Conservation (phyloP, 805 yeast species). For the Groenewaldozyma salmanticensis region DNA sequence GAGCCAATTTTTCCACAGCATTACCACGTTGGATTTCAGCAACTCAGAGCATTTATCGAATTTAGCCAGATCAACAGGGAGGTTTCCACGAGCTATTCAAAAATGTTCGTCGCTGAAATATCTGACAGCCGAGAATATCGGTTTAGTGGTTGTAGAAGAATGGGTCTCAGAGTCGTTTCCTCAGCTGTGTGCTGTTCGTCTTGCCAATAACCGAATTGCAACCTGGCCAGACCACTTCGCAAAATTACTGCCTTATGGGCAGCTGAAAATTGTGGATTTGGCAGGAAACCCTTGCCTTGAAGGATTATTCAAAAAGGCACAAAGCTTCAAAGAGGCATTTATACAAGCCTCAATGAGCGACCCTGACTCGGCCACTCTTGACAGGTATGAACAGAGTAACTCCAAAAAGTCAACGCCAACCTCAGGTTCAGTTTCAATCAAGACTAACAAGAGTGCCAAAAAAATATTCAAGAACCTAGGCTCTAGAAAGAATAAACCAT, state of each 20-base stretch:
- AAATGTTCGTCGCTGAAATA: constrained; percentile 16
- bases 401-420: too few relatives aligned
- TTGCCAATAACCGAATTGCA: constrained; percentile 19
- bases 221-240: constrained; percentile 24
- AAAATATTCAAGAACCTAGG: too few relatives aligned
- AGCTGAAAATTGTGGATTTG: constrained; percentile 16
- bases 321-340: constrained; percentile 14
- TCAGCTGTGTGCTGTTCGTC: constrained; percentile 16
- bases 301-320: constrained; percentile 14
- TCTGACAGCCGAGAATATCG: constrained; percentile 18
- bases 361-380: too few relatives aligned
- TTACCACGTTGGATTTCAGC: constrained; percentile 18
- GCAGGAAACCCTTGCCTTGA: constrained; percentile 24
- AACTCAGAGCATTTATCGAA: constrained; percentile 10
- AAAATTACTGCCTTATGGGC: constrained; percentile 9
- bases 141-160: constrained; percentile 19
- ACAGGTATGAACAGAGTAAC: too few relatives aligned
- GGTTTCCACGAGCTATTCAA: constrained; percentile 20
- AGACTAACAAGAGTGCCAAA: too few relatives aligned
- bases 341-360: too few relatives aligned
- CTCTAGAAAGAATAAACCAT: too few relatives aligned
- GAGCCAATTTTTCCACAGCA: too few relatives aligned
- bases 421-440: too few relatives aligned
- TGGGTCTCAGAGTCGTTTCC: constrained; percentile 19
- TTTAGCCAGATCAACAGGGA: constrained; percentile 16